phyloP scores from a whole-genome alignment of 805 yeast genomes.

The Candida railenensis region DNA sequence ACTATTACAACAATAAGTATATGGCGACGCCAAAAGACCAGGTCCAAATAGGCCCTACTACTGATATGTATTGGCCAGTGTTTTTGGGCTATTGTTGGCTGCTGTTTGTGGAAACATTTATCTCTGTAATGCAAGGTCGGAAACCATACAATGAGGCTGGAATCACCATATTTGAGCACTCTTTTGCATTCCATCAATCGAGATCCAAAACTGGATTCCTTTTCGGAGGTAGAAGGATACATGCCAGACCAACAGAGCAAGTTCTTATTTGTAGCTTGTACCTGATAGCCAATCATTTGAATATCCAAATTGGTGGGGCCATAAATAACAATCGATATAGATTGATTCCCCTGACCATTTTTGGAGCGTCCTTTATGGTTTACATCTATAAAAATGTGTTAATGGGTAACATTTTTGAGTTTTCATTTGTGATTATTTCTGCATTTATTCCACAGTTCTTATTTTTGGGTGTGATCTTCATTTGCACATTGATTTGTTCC shows the following conservation, averaged over 20 bases:
- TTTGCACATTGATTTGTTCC: constrained; percentile 54
- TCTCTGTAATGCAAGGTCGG: constrained; percentile 53
- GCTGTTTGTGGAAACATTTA: constrained; percentile 65
- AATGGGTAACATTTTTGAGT: constrained; percentile 15
- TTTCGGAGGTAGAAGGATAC: constrained; percentile 17
- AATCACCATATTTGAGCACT: constrained; percentile 71
- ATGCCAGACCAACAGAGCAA: constrained; percentile 51
- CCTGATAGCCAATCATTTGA: constrained; percentile 57
- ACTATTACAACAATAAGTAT: constrained; percentile 18
- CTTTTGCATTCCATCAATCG: constrained; percentile 73
- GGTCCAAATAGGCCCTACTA: constrained; percentile 47
- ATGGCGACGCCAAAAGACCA: constrained; percentile 28
- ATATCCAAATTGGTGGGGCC: constrained; percentile 63
- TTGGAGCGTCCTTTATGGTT: constrained; percentile 53
- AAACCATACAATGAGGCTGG: constrained; percentile 65
- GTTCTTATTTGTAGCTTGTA: constrained; percentile 51
- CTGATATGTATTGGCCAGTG: constrained; percentile 55
- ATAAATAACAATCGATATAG: constrained; percentile 52
- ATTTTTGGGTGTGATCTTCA: constrained; percentile 45
- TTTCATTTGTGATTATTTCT: constrained; percentile 56
- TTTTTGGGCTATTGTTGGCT: constrained; percentile 59
- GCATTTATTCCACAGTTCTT: constrained; percentile 70
- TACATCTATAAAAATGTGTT: constrained; percentile 25
- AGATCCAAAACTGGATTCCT: constrained; percentile 36
- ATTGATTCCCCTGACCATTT: constrained; percentile 58